A percentile compares a stretch with the other conserved stretches of the same genome.
Evolutionary conservation across 176 grass and related monocot genomes (phyloP).

Genomic region (Musa beccarii): DNA sequence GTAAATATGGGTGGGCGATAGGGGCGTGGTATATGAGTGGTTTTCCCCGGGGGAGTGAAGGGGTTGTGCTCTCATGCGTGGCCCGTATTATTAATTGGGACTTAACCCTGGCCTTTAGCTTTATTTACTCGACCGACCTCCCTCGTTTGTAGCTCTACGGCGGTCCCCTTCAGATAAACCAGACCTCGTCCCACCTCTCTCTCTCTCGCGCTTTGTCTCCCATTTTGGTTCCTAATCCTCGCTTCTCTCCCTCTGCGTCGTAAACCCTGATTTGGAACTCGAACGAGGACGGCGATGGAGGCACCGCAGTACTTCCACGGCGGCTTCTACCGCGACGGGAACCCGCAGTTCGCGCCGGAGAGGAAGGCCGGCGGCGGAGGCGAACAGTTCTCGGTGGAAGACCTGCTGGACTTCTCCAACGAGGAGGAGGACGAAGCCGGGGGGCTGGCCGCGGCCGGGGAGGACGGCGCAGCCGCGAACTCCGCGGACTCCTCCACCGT

Average conservation of each 20-base stretch:
- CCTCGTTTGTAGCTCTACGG: too few relatives aligned
- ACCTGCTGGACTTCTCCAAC: slow-evolving; percentile 70
- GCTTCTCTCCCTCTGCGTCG: not conserved
- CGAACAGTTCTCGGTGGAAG: slow-evolving; percentile 61
- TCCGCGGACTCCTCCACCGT: slow-evolving; percentile 51
- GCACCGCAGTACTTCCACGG: slow-evolving; percentile 23
- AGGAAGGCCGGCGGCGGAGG: slow-evolving; percentile 33
- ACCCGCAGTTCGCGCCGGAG: slow-evolving; percentile 10
- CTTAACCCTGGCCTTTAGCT: not conserved
- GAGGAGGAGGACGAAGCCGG: slow-evolving; percentile 41
- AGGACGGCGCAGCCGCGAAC: not conserved
- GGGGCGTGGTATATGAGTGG: too few relatives aligned
- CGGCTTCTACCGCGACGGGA: slow-evolving; percentile 17
- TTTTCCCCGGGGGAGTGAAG: too few relatives aligned
- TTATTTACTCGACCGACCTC: not conserved
- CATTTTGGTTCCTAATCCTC: not conserved
- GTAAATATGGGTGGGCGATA: too few relatives aligned
- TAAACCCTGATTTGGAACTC: slow-evolving; percentile 5
- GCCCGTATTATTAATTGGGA: not conserved
- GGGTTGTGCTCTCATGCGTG: not conserved
- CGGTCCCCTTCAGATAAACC: slow-evolving; percentile 1
- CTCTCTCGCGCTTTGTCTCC: not conserved
- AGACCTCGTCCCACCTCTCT: not conserved
- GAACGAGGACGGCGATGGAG: not conserved
- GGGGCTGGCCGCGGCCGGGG: not conserved